Evolutionary conservation across 805 yeast species (phyloP), one percentile per base, ranked within the genome.

Genomic region (Wickerhamomyces mucosus): DNA sequence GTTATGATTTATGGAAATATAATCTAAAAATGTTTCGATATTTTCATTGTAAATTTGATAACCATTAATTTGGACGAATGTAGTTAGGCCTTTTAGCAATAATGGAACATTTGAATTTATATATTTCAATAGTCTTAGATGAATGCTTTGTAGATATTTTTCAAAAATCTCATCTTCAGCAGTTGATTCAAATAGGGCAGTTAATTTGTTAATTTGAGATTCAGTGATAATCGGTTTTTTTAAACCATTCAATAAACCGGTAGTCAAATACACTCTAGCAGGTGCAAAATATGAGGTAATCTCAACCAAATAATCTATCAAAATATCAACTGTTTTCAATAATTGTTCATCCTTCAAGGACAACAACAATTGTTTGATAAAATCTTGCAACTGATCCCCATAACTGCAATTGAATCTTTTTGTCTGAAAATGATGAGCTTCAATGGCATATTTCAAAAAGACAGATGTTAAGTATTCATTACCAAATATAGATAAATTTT

Each of bases 241-340:
- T 16, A 79, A 53, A 1, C 82, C 86, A n/a, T 56, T 42, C 8
- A 68, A 45, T 10, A 83, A 39, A 5, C 92, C 94, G 18, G 59
- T 49, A 1, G 73, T 43, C 4, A 78, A 48, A 38, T 72, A 80
- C 3, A 79, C 64, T 50, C 81, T 70, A 0, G 85, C 72, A 4
- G 86, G 84, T 40, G 76, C 94, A 55, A 72, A 84, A 0, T 75
- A 55, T 7, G 68, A 64, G 27, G 67, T 64, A 15, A 63, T 48
- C 7, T 63, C 63, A 17, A 57, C 63, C 26, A 84, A 51, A 3
- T 72, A 65, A 9, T 53, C 53, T 19, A 82, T 50, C 1, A 68
- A 20, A 43, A 46, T 27, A 2, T 45, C 42, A 3, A 65, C 48
- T 1, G 53, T 42, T 4, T 37, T 34, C 8, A 39, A 37, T 4